Evolutionary conservation across 305 asterid genomes (phyloP).

Genomic region (Rubia occidens): DNA sequence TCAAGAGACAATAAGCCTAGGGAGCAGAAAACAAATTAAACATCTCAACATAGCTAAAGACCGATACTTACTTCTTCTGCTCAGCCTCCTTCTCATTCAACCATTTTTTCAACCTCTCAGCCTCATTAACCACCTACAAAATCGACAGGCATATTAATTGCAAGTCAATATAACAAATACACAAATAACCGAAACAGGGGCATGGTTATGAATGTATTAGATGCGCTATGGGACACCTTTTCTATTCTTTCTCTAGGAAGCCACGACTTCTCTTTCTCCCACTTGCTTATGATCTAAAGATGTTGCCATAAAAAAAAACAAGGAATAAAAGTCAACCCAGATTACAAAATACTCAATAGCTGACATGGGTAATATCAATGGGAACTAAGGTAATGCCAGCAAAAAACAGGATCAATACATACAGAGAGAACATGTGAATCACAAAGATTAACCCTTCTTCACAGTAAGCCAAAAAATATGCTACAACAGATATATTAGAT

Average conservation of each 20-base stretch:
- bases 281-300: constrained; percentile 59
- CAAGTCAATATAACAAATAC: constrained; percentile 3
- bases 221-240: constrained; percentile 44
- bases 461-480: background rate
- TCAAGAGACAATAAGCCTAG: background rate
- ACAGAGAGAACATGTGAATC: background rate
- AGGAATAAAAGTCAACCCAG: constrained; percentile 15
- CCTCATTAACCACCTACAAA: constrained; percentile 48
- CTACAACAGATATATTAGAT: background rate
- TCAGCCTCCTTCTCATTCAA: constrained; percentile 70
- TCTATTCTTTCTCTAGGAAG: constrained; percentile 75
- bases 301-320: constrained; percentile 10
- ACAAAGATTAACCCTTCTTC: background rate
- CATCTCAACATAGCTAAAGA: constrained; percentile 6
- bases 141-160: constrained; percentile 6
- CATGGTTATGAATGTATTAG: constrained; percentile 10
- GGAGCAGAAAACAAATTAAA: background rate
- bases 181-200: constrained; percentile 5
- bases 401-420: background rate
- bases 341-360: background rate
- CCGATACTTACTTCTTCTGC: constrained; percentile 47
- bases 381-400: no score
- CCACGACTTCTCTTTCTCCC: constrained; percentile 88
- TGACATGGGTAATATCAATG: background rate
- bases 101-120: constrained; percentile 80